These are phyloP conservation scores for Solanum bukasovii DNA, from an alignment of 257 asterid genomes.

Conservation along the genomic window DNA sequence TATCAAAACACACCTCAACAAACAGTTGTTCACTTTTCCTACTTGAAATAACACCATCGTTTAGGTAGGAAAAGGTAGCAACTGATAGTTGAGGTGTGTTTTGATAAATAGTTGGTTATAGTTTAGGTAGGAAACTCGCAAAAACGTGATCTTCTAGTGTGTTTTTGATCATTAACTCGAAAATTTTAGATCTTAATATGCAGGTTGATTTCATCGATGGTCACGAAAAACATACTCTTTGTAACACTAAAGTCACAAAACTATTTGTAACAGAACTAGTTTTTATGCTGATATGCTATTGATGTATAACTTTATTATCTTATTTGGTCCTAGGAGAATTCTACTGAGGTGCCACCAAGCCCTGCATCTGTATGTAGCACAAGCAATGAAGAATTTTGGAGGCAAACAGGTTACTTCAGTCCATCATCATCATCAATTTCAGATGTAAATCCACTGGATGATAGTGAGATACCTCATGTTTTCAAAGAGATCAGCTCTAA, in stretches of 20 bases:
- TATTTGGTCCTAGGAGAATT: slow-evolving; percentile 50
- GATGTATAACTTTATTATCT: background rate
- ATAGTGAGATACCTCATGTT: slow-evolving; percentile 47
- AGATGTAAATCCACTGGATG: slow-evolving; percentile 51
- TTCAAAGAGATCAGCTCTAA: slow-evolving; percentile 85
- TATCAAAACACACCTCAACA: background rate
- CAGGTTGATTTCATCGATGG: no score
- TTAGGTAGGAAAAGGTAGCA: no score
- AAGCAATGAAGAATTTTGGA: slow-evolving; percentile 60
- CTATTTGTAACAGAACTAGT: background rate
- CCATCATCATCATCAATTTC: slow-evolving; percentile 49
- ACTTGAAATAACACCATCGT: no score
- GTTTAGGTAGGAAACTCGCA: no score
- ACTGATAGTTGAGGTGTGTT: no score
- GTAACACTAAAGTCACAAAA: no score
- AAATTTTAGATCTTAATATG: no score
- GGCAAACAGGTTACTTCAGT: slow-evolving; percentile 52
- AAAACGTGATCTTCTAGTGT: no score
- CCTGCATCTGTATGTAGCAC: slow-evolving; percentile 95
- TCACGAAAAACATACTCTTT: no score
- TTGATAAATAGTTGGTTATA: no score
- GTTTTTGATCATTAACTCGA: no score
- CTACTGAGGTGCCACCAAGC: slow-evolving; percentile 97
- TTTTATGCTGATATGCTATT: background rate
- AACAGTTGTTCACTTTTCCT: background rate